These are phyloP conservation scores for Aspergillus ochraceus DNA, from an alignment of 2,329 filamentous ascomycete genomes.

Conservation along the genomic window DNA sequence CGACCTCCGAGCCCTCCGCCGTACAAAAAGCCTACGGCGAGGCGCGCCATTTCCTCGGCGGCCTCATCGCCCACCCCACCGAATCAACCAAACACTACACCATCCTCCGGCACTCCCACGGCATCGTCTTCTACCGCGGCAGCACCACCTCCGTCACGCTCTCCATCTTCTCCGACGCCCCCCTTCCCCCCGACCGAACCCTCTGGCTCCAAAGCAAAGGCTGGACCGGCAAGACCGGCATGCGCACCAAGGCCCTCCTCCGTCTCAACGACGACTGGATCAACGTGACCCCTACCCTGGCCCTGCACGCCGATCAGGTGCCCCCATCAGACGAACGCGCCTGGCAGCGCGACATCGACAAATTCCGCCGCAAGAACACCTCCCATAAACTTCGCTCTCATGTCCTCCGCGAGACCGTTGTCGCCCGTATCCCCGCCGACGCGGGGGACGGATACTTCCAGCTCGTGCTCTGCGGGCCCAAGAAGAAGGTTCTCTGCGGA, in stretches of 20 bases:
- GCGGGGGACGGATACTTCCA: constrained; percentile 69
- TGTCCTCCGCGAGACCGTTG: constrained; percentile 60
- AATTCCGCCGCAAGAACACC: constrained; percentile 59
- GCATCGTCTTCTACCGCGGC: constrained; percentile 66
- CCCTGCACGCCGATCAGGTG: constrained; percentile 51
- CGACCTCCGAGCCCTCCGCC: constrained; percentile 1
- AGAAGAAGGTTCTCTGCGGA: constrained; percentile 61
- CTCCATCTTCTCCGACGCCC: constrained; percentile 62
- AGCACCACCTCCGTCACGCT: constrained; percentile 63
- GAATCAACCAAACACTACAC: constrained; percentile 67
- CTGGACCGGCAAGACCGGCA: constrained; percentile 67
- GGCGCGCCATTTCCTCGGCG: constrained; percentile 65
- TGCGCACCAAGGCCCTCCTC: constrained; percentile 64
- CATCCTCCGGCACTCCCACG: constrained; percentile 65
- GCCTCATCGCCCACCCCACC: constrained; percentile 62
- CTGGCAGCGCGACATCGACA: constrained; percentile 66
- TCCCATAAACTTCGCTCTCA: constrained; percentile 51
- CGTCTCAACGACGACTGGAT: constrained; percentile 63
- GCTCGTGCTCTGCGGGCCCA: constrained; percentile 60
- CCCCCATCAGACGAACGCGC: constrained; percentile 60
- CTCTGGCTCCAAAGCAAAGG: constrained; percentile 70
- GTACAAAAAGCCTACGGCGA: constrained; percentile 47
- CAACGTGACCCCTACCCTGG: constrained; percentile 63
- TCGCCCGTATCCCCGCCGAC: constrained; percentile 64
- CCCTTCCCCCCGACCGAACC: constrained; percentile 58